phyloP scores from a whole-genome alignment of 495 filamentous ascomycete species.

The Neurospora sp. region DNA sequence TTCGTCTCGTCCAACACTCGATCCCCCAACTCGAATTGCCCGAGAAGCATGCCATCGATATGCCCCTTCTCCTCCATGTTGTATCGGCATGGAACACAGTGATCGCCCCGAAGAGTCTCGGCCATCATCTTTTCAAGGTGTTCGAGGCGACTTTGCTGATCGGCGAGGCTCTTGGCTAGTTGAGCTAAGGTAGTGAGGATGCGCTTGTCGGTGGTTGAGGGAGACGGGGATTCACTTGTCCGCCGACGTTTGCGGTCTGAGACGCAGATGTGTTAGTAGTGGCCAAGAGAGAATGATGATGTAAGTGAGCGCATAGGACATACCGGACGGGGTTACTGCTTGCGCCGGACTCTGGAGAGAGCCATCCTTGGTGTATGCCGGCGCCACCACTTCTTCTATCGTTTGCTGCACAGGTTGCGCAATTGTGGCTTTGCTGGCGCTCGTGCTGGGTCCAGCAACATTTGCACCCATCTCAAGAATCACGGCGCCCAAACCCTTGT shows the following conservation, averaged over 20 bases:
- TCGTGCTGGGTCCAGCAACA: neutral
- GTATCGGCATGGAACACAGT: neutral
- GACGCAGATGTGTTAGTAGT: neutral
- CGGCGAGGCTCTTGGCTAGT: neutral
- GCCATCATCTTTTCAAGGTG: neutral
- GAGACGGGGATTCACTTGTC: neutral
- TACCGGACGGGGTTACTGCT: neutral
- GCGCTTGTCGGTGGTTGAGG: neutral
- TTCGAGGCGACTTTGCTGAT: neutral
- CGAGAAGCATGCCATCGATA: too few species aligned
- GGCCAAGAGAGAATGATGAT: neutral
- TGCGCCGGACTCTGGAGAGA: neutral
- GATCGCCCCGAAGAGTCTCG: neutral
- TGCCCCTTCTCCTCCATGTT: neutral
- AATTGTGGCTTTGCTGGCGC: neutral
- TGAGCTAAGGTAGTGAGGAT: neutral
- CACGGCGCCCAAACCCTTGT: too few species aligned
- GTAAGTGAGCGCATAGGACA: neutral
- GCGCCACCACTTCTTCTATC: neutral
- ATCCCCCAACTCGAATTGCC: constrained; percentile 4
- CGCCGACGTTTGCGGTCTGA: constrained; percentile 4
- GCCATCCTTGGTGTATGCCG: neutral
- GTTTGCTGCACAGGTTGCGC: neutral
- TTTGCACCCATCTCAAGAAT: too few species aligned
- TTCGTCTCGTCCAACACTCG: neutral